Base-by-base conservation (phyloP, 768 basidiomycete genomes). In the Lentinula guzmanii region DNA sequence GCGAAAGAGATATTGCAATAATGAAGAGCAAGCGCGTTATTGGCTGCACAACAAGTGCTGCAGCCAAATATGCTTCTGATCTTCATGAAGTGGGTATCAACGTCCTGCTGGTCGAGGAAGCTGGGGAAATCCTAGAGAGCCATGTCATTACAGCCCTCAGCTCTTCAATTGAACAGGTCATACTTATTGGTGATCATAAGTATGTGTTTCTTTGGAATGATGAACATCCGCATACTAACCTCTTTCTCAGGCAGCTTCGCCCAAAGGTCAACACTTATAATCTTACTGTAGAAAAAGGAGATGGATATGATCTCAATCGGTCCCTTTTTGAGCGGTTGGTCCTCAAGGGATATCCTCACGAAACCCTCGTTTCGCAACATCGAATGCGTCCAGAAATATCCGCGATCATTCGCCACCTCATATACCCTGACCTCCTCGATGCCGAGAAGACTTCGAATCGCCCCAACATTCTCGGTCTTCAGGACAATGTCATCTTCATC, bases 341-440 rank as follows among this genome's bases (percentile, higher is more conserved):
- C 18, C 69, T 82, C 9, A 78, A 79, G 61, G 82, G 79, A 0
- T 90, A 84, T 65, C 88, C 88, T 0, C 87, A 90, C 67, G 65
- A 71, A 52, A 83, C 78, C 0, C 79, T 90, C 16, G 68, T 65
- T 0, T 67, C 78, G 48, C 89, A 90, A 62, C 88, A 89, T 66
- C 82, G 89, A 11, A 90, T 90, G 89, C 78, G 88, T 7, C 89
- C 88, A 0, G 86, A 89, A 63, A 89, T 90, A 11, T 86, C 89
- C 5, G 65, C 77, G 0, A 73, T 89, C 24, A 78, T 90, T 37
- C 80, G 88, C 13, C 66, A 74, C 7, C 75, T 90, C 15, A 89
- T 87, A 0, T 90, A 90, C 64, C 85, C 85, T 0, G 83, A 83
- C 15, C 81, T 90, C 10, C 65, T 73, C 16, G 88, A 90, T 61